Conservation (phyloP, 1,139 yeast genomes). For the Debaryomyces fabryi region DNA sequence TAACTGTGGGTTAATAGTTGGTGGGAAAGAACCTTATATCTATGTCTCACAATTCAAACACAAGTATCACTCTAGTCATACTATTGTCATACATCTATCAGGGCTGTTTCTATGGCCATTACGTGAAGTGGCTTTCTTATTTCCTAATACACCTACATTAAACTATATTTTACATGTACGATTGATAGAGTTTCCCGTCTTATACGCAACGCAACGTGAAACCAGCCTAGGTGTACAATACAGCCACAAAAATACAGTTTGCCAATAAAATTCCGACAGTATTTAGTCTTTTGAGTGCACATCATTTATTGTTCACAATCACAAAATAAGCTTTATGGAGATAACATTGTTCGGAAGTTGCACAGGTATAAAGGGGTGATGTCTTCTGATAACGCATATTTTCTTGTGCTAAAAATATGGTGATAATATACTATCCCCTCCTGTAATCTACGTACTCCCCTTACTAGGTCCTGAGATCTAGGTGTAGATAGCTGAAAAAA, state of each 20-base stretch:
- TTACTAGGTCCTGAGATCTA: background rate
- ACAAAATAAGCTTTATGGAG: background rate
- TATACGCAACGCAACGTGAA: conserved; percentile 1
- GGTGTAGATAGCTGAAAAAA: background rate
- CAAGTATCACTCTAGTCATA: background rate
- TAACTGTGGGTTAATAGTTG: background rate
- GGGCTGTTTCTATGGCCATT: background rate
- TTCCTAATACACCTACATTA: background rate
- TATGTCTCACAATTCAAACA: background rate
- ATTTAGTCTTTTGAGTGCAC: background rate
- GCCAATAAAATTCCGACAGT: background rate
- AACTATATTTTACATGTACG: background rate
- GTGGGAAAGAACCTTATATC: background rate
- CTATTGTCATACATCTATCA: background rate
- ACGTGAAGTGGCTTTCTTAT: background rate
- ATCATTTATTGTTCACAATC: background rate
- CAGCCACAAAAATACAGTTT: background rate
- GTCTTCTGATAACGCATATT: background rate
- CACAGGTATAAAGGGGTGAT: background rate
- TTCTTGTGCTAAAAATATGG: background rate
- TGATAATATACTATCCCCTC: background rate
- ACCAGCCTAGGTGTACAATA: background rate
- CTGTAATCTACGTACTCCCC: background rate
- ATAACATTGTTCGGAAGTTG: background rate
- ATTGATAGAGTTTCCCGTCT: background rate